Evolutionary conservation across 768 basidiomycete genomes (phyloP).

Genomic region (Kwoniella europaea): DNA sequence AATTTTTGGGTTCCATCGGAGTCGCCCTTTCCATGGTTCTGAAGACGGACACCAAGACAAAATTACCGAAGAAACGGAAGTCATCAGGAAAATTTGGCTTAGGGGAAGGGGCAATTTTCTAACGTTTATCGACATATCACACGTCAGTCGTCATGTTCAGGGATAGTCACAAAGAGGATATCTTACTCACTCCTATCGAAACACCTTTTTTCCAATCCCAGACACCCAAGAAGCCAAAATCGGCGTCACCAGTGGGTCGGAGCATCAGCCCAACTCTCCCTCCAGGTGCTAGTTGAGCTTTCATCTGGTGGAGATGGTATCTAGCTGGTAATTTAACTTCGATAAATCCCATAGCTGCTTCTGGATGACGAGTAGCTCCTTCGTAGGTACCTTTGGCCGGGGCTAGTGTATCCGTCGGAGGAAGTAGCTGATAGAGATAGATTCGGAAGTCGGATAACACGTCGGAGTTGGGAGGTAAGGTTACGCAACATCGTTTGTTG

Average conservation of each 20-base stretch:
- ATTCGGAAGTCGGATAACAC: not conserved
- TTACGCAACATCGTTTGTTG: not conserved
- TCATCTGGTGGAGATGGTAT: not conserved
- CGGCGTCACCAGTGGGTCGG: not conserved
- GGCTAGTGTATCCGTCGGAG: not conserved
- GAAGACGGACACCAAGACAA: not conserved
- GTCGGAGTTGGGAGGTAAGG: not conserved
- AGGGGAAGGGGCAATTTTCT: not conserved
- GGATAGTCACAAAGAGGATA: not conserved
- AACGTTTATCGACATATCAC: not conserved
- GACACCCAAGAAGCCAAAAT: not conserved
- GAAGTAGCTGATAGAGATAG: not conserved
- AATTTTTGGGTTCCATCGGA: not conserved
- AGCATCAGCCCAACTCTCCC: not conserved
- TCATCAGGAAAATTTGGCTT: not conserved
- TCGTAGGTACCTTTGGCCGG: not conserved
- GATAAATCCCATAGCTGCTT: not conserved
- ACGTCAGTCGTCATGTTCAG: not conserved
- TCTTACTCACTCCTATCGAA: not conserved
- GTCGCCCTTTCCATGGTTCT: not conserved
- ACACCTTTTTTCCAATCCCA: conserved; percentile 11
- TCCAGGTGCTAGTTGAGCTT: not conserved
- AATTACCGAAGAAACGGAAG: conserved; percentile 5
- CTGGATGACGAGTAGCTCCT: not conserved
- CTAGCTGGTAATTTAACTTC: not conserved